A percentile compares a stretch with the other conserved stretches of the same genome.
These are phyloP conservation scores for Xerophyta viscosa DNA, from an alignment of 106 monocot species.

Conservation along the genomic window DNA sequence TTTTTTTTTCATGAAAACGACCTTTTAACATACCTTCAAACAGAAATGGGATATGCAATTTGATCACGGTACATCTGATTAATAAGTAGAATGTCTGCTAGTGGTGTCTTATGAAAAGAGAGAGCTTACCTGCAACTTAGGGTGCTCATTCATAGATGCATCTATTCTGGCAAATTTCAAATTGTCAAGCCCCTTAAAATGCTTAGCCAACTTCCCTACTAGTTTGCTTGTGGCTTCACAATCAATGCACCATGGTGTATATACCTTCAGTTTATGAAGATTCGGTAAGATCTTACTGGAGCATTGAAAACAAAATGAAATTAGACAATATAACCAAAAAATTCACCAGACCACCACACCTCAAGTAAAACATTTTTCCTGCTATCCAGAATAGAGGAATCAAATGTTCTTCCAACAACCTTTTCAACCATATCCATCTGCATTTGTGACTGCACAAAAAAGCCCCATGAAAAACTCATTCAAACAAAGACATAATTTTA, in stretches of 20 bases:
- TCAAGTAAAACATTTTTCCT: conserved; percentile 76
- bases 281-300: not conserved
- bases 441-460: not conserved
- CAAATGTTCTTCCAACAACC: conserved; percentile 81
- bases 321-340: not conserved
- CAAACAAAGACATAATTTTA: not conserved
- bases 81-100: not conserved
- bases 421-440: conserved; percentile 67
- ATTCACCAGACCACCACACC: conserved; percentile 27
- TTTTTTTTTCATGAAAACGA: no score
- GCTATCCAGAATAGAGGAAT: conserved; percentile 60
- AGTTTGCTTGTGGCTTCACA: conserved; percentile 70
- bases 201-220: conserved; percentile 70
- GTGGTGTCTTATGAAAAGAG: not conserved
- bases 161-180: conserved; percentile 81
- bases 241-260: conserved; percentile 87
- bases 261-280: conserved; percentile 34
- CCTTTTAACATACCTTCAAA: no score
- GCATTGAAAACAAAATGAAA: not conserved
- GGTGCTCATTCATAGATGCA: conserved; percentile 90
- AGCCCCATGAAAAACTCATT: not conserved
- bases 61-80: no score
- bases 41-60: no score
- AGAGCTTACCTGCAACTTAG: conserved; percentile 67
- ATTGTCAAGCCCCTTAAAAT: conserved; percentile 44